These are phyloP conservation scores for Trypanosoma platydactyli DNA, from an alignment of 208 protist species.

Conservation along the genomic window DNA sequence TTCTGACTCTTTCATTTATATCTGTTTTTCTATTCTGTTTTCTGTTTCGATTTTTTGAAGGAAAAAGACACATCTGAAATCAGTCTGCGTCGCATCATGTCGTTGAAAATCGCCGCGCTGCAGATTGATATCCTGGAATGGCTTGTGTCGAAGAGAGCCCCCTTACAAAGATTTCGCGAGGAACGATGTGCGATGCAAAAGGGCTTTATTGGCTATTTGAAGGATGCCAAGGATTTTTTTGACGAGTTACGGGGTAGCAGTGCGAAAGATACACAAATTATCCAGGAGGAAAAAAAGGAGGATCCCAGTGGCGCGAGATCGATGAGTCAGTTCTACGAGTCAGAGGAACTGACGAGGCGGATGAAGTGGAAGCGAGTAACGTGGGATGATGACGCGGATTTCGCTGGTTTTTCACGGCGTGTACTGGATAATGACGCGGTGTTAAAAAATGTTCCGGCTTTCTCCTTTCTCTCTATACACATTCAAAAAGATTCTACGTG, in stretches of 20 bases:
- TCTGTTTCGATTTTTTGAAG: not conserved
- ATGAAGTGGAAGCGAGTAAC: slow-evolving; percentile 94
- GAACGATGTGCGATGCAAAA: slow-evolving; percentile 75
- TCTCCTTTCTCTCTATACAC: slow-evolving; percentile 91
- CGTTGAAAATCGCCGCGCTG: slow-evolving; percentile 28
- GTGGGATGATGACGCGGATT: slow-evolving; percentile 90
- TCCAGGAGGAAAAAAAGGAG: slow-evolving; percentile 15
- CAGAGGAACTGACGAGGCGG: slow-evolving; percentile 82
- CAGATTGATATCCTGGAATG: slow-evolving; percentile 80
- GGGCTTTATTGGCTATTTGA: slow-evolving; percentile 74
- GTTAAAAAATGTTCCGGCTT: slow-evolving; percentile 79
- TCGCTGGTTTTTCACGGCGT: slow-evolving; percentile 77
- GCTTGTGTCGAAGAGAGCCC: slow-evolving; percentile 38
- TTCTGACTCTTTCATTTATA: not conserved
- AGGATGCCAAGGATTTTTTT: slow-evolving; percentile 50
- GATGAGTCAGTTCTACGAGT: slow-evolving; percentile 89
- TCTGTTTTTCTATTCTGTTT: not conserved
- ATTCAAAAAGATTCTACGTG: slow-evolving; percentile 72
- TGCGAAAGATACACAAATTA: slow-evolving; percentile 24
- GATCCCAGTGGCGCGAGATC: slow-evolving; percentile 30
- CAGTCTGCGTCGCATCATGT: slow-evolving; percentile 9
- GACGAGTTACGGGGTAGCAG: slow-evolving; percentile 21
- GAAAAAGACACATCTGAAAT: slow-evolving; percentile 1
- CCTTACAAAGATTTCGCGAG: slow-evolving; percentile 39
- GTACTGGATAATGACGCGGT: slow-evolving; percentile 83